Evolutionary conservation across 176 grass and related monocot genomes (phyloP), one percentile per base, ranked within the genome.

Genomic region (Eragrostis curvula): DNA sequence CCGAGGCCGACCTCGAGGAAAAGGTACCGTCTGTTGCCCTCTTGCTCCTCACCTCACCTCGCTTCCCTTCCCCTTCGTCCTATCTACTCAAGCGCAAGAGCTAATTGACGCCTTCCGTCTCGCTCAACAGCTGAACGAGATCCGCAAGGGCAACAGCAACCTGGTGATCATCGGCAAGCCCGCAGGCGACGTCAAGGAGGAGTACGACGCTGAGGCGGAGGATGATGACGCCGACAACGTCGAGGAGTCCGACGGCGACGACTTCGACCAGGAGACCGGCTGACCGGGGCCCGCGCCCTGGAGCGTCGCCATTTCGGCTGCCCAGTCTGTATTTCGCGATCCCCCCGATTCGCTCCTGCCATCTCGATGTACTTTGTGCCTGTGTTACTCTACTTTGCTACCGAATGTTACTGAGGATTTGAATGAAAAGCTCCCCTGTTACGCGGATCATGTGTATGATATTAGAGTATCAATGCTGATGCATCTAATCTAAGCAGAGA

Each of bases 231-330:
- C 81, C 3, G 93, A 99, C 63, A 92, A 96, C 50, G 89, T 92
- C 7, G 96, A 95, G 43, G 96, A 96, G 60, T 96, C 93, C 0
- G 96, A 99, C 59, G 96, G 86, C n/a, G 96, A 96, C 41, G 96
- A 96, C 51, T 99, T 96, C 73, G 93, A 99, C 49, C 91, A 99
- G 63, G 93, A 96, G 72, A 92, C 89, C 55, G 89, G 93, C 71
- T 96, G 89, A 99, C 75, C 28, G 36, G 58, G 21, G 16, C 11
- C 27, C 43, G 45, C 59, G 60, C 21, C 75, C 23, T 29, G 43
- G 13, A 51, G 23, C 28, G 20, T 7, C 69, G 65, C 47, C 45
- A 9, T 81, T 10, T 49, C 61, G 49, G 43, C 51, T 52, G 48
- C 48, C 65, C 17, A 47, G 70, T 66, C 73, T 78, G 83, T 89